Evolutionary conservation across 371 early-diverging fungal species (phyloP).

Genomic region (Mucor saturninus): DNA sequence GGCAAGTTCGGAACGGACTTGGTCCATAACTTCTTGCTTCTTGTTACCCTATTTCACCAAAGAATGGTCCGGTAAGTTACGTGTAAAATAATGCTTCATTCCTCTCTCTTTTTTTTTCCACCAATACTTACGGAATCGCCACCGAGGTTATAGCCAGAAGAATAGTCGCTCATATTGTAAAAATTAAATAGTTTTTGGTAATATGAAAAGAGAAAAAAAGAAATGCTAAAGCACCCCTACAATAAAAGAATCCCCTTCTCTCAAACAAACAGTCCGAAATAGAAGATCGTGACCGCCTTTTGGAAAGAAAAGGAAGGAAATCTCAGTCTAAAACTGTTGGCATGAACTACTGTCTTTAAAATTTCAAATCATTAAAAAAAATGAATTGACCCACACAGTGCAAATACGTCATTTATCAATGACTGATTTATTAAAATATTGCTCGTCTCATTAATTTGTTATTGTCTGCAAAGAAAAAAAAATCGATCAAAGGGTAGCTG

Average conservation of each 20-base stretch:
- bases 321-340: neutral
- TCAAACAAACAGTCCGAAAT: conserved; percentile 18
- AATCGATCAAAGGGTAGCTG: too few relatives aligned
- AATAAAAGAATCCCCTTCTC: conserved; percentile 16
- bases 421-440: too few relatives aligned
- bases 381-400: too few relatives aligned
- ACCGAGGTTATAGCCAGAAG: conserved; percentile 46
- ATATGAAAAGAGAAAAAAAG: conserved; percentile 9
- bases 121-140: conserved; percentile 32
- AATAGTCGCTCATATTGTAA: conserved; percentile 45
- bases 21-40: conserved; percentile 87
- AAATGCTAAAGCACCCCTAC: conserved; percentile 26
- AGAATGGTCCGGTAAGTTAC: neutral
- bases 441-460: too few relatives aligned
- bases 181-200: conserved; percentile 5
- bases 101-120: neutral
- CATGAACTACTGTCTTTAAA: conserved; percentile 7
- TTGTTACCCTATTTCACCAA: conserved; percentile 51
- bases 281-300: conserved; percentile 11
- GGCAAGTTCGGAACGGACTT: conserved; percentile 82
- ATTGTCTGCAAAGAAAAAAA: too few relatives aligned
- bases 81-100: neutral
- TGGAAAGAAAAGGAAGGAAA: neutral
- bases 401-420: too few relatives aligned
- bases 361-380: neutral